Evolutionary conservation across 2,329 filamentous ascomycete species (phyloP).

Genomic region (Aspergillus pseudoterreus): DNA sequence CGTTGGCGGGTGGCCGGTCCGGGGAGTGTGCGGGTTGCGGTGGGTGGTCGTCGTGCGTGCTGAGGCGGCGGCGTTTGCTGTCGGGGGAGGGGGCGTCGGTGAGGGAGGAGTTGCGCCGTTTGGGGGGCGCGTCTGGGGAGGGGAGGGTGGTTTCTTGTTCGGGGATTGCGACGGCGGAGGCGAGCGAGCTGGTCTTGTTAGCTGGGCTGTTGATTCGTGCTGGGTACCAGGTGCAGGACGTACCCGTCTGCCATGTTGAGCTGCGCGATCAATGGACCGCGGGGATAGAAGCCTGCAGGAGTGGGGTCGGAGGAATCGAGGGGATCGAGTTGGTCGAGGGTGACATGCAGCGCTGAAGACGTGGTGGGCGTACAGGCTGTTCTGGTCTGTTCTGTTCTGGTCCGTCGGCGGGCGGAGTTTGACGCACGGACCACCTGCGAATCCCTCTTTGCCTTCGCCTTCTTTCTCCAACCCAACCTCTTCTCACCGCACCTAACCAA

Average conservation of each 20-base stretch:
- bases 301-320: neutral
- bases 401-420: conserved; percentile 4
- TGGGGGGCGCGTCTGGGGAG: conserved; percentile 36
- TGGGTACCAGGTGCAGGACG: neutral
- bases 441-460: conserved; percentile 20
- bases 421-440: conserved; percentile 32
- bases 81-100: conserved; percentile 42
- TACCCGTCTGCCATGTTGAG: neutral
- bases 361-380: too few relatives aligned
- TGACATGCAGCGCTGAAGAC: too few relatives aligned
- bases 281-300: neutral
- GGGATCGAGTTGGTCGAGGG: neutral
- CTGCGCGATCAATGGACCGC: neutral
- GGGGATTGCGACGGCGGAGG: conserved; percentile 53
- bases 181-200: conserved; percentile 33
- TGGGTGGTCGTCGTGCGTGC: conserved; percentile 27
- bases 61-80: conserved; percentile 52
- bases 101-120: conserved; percentile 54
- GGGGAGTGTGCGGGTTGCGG: conserved; percentile 15
- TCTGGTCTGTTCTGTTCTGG: neutral
- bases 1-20: conserved; percentile 17
- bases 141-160: conserved; percentile 31
- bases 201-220: too few relatives aligned
- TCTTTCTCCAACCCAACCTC: neutral
- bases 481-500: neutral